A percentile compares a stretch with the other conserved stretches of the same genome.
These are phyloP conservation scores for Berberis vulgaris DNA, from an alignment of 164 flowering plant species.

Conservation along the genomic window DNA sequence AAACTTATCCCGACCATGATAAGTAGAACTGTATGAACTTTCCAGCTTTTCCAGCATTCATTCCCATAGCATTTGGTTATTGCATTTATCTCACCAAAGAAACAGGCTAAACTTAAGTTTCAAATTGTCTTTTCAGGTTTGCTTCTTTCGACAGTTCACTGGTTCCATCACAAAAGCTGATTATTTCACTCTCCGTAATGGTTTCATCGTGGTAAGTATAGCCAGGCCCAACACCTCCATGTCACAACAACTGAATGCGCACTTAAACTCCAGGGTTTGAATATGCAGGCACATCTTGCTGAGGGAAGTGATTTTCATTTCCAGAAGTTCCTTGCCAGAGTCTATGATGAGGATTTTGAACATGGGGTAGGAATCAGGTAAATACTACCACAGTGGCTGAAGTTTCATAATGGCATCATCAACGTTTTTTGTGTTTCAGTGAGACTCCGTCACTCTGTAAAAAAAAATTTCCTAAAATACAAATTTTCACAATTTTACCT, in stretches of 20 bases:
- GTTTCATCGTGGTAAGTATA: slow-evolving; percentile 55
- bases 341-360: slow-evolving; percentile 50
- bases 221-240: neutral
- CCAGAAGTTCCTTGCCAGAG: slow-evolving; percentile 51
- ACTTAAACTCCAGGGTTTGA: neutral
- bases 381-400: neutral
- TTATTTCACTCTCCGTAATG: slow-evolving; percentile 64
- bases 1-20: neutral
- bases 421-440: too few relatives aligned
- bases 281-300: slow-evolving; percentile 39
- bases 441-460: too few relatives aligned
- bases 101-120: neutral
- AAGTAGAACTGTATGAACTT: neutral
- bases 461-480: too few relatives aligned
- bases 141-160: slow-evolving; percentile 45
- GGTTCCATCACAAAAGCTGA: slow-evolving; percentile 47
- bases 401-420: too few relatives aligned
- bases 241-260: neutral
- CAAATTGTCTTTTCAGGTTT: slow-evolving; percentile 26
- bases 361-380: slow-evolving; percentile 65
- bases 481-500: too few relatives aligned
- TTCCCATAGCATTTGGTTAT: neutral
- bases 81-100: neutral
- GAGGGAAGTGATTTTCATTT: slow-evolving; percentile 38
- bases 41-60: neutral